A percentile compares a stretch with the other conserved stretches of the same genome.
These are phyloP conservation scores for Linnemannia elongata DNA, from an alignment of 192 early-diverging fungal species.

Conservation along the genomic window DNA sequence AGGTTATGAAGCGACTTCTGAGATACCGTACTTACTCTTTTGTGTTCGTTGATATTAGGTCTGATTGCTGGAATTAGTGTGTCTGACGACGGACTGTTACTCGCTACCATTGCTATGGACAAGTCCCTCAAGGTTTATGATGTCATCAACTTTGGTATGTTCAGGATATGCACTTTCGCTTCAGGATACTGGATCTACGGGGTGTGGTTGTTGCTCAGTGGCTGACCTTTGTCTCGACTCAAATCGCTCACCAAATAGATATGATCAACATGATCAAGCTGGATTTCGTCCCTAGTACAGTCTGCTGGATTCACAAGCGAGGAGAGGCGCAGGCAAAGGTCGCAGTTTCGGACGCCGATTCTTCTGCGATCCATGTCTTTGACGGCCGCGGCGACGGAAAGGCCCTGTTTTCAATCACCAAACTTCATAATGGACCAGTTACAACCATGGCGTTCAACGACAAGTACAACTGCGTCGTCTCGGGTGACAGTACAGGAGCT, in stretches of 20 bases:
- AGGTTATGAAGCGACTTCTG: neutral
- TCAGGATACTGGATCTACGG: neutral
- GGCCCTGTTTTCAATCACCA: conserved; percentile 73
- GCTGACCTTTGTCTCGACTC: neutral
- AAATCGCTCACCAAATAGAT: conserved; percentile 62
- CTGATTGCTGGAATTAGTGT: conserved; percentile 68
- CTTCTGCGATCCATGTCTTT: conserved; percentile 81
- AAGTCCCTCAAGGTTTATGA: conserved; percentile 95
- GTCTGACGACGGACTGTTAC: conserved; percentile 81
- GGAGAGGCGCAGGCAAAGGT: conserved; percentile 88
- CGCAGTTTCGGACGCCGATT: conserved; percentile 86
- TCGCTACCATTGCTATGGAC: conserved; percentile 88
- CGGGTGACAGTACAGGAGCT: conserved; percentile 89
- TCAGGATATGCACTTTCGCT: neutral
- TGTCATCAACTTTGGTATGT: conserved; percentile 91
- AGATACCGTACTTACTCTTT: neutral
- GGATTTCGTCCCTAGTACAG: conserved; percentile 77
- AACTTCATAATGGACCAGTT: conserved; percentile 80
- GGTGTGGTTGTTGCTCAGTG: neutral
- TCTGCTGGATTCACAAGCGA: conserved; percentile 90
- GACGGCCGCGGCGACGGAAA: conserved; percentile 81
- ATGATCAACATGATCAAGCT: conserved; percentile 97
- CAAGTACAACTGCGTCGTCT: conserved; percentile 80
- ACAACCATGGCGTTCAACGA: conserved; percentile 89
- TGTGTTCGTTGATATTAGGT: conserved; percentile 24